phyloP scores from a whole-genome alignment of 768 basidiomycete species.

The Psilocybe tampanensis region DNA sequence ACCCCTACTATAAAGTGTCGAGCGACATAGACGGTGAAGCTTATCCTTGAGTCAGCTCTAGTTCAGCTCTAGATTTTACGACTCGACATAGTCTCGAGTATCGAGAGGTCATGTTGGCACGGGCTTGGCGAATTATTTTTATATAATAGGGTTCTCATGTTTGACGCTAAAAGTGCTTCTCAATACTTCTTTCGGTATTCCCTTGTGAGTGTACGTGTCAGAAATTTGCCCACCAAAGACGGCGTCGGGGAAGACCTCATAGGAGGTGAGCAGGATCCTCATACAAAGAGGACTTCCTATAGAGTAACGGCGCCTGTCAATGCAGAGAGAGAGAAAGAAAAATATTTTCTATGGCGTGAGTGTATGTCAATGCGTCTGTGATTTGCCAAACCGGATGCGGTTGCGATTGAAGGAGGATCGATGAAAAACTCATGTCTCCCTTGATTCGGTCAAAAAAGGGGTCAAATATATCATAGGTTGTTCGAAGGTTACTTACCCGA shows the following conservation, averaged over 20 bases:
- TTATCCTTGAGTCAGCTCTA: too few species aligned
- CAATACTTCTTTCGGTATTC: background rate
- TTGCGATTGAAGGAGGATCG: background rate
- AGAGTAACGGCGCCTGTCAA: too few species aligned
- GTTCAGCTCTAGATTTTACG: background rate
- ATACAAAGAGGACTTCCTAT: background rate
- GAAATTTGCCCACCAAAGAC: background rate
- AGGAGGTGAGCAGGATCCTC: background rate
- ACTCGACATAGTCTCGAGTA: background rate
- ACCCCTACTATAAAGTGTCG: too few species aligned
- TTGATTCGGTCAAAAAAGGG: background rate
- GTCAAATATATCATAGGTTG: background rate
- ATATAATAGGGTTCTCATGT: background rate
- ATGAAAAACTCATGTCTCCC: background rate
- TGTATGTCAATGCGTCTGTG: background rate
- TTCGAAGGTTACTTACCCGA: background rate
- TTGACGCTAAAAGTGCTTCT: background rate
- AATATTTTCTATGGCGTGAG: background rate
- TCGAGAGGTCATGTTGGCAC: conserved; percentile 5
- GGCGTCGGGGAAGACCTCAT: background rate
- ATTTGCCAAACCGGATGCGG: background rate
- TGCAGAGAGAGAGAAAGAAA: too few species aligned
- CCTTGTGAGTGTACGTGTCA: background rate
- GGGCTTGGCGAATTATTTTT: conserved; percentile 9
- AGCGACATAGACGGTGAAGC: too few species aligned